Evolutionary conservation across 768 basidiomycete species (phyloP).

Genomic region (Mycena indigotica): DNA sequence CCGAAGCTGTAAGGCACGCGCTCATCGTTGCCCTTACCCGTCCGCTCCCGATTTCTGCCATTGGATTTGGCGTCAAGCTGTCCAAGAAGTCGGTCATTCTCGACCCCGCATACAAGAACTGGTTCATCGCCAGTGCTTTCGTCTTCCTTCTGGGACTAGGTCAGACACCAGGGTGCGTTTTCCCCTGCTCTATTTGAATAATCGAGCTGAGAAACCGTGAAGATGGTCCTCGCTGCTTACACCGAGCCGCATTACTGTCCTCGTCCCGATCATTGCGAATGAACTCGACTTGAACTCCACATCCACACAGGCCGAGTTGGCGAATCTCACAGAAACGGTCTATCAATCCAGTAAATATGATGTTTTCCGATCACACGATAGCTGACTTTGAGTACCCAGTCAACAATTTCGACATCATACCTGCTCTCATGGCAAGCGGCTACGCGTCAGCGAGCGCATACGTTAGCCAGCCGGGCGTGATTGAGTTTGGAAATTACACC

Average conservation of each 20-base stretch:
- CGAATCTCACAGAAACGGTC: background rate
- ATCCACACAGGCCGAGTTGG: background rate
- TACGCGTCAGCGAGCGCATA: background rate
- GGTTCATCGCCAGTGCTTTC: constrained; percentile 1
- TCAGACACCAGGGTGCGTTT: constrained; percentile 8
- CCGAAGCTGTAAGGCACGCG: constrained; percentile 6
- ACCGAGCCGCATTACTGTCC: background rate
- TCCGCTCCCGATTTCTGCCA: constrained; percentile 1
- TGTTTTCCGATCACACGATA: background rate
- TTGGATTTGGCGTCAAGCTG: constrained; percentile 4
- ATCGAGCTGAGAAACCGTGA: background rate
- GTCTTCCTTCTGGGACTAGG: constrained; percentile 1
- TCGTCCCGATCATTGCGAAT: background rate
- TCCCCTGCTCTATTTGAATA: background rate
- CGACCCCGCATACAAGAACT: background rate
- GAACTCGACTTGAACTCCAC: background rate
- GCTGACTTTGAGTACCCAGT: too few relatives aligned
- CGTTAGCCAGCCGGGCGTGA: background rate
- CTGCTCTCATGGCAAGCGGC: background rate
- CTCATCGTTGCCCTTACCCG: constrained; percentile 3
- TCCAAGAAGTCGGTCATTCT: constrained; percentile 1
- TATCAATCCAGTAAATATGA: background rate
- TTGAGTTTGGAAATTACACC: background rate
- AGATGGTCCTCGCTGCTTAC: constrained; percentile 14
- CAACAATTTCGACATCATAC: background rate